Base-by-base conservation (phyloP, 805 yeast genomes). In the Kluyveromyces wickerhamii region DNA sequence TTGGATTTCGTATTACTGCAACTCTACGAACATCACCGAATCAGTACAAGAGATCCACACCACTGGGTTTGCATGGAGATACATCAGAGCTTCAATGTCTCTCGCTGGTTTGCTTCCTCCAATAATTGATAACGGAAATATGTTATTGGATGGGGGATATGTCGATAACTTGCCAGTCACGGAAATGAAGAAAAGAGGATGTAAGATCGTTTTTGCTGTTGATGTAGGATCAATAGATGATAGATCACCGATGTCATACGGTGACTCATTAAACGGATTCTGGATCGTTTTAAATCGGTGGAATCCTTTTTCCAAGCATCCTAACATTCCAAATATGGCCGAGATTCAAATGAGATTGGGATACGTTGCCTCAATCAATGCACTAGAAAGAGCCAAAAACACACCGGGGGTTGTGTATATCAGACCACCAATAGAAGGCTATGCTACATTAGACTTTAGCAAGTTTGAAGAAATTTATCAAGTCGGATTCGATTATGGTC, bases 181-280 rank as follows among this genome's bases (percentile, higher is more conserved):
- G 44, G 96, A 89, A 53, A 92, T 89, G 97, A 79, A 81, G 54
- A 71, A 77, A 26, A 69, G 83, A 39, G 97, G 97, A 2, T 95
- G 95, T 2, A 77, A 77, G 37, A 71, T 79, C 25, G 77, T 89
- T 12, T 75, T 92, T 52, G 97, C 98, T 0, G 88, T 87, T 11
- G 98, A 89, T 59, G 98, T 89, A 24, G 98, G 98, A 0, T 82
- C 96, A 1, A 82, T 79, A 4, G 97, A 92, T 54, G 97, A 88
- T 48, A 69, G 89, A 33, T 78, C 94, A 0, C 89, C 92, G 4
- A 76, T 85, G 88, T 66, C 69, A 27, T 92, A 86, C 56, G 97
- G 98, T 2, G 97, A 89, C 52, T 79, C 96, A 0, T 63, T 92
- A 32, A 82, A 92, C 39, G 98, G 98, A 1, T 65, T 79, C 24